Evolutionary conservation across 1,139 yeast genomes (phyloP).

Genomic region (Eremothecium gossypii): DNA sequence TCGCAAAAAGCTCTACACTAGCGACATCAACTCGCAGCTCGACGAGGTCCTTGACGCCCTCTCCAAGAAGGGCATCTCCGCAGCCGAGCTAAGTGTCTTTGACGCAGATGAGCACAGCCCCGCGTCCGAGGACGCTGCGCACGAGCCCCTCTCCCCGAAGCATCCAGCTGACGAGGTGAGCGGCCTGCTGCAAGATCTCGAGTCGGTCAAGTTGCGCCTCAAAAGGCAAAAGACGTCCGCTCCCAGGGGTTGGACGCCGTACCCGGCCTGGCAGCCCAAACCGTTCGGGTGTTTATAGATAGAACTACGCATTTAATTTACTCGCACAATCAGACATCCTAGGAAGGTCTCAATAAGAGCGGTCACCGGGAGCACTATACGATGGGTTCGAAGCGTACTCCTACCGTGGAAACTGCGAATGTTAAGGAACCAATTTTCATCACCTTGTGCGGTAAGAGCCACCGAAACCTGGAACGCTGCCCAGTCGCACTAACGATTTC

Average conservation of each 20-base stretch:
- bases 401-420: constrained; percentile 97
- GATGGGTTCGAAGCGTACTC: constrained; percentile 75
- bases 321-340: constrained; percentile 46
- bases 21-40: neutral
- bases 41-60: neutral
- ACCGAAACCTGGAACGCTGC: neutral
- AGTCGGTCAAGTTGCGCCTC: constrained; percentile 24
- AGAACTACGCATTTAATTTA: constrained; percentile 1
- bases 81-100: neutral
- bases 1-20: constrained; percentile 12
- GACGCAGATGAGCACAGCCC: neutral
- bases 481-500: constrained; percentile 5
- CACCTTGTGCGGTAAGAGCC: constrained; percentile 35
- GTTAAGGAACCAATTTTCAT: constrained; percentile 65
- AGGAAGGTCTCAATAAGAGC: constrained; percentile 49
- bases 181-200: constrained; percentile 25
- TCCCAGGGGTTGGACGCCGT: constrained; percentile 3
- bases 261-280: constrained; percentile 34
- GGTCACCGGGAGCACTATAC: constrained; percentile 73
- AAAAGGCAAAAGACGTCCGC: constrained; percentile 6
- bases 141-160: neutral
- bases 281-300: constrained; percentile 37
- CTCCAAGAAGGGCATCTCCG: neutral
- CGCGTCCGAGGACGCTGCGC: neutral
- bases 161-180: constrained; percentile 4